A percentile compares a stretch with the other conserved stretches of the same genome.
These are phyloP conservation scores for Fraxinus platypoda DNA, from an alignment of 305 asterid genomes.

Conservation along the genomic window DNA sequence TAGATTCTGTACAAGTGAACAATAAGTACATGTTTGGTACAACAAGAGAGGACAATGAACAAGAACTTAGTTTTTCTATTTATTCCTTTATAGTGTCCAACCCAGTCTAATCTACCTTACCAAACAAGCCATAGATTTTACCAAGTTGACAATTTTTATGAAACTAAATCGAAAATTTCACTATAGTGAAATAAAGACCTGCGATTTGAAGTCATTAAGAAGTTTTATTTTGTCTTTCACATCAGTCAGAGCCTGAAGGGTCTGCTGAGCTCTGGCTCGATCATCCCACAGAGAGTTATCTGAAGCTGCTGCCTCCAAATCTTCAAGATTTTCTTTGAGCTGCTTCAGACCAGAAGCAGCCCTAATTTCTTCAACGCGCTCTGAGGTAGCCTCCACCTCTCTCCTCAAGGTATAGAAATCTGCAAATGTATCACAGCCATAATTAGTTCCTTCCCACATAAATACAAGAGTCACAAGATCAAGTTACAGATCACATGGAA, in stretches of 20 bases:
- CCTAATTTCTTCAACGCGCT: slow-evolving; percentile 86
- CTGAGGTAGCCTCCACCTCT: slow-evolving; percentile 63
- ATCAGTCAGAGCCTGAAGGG: slow-evolving; percentile 86
- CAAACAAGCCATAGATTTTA: not conserved
- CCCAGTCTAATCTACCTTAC: not conserved
- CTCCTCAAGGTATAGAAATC: slow-evolving; percentile 87
- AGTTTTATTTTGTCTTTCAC: slow-evolving; percentile 82
- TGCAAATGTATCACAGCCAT: slow-evolving; percentile 31
- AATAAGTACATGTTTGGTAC: slow-evolving; percentile 1
- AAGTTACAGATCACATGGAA: not conserved
- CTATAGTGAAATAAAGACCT: slow-evolving; percentile 45
- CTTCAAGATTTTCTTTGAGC: slow-evolving; percentile 64
- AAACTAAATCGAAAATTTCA: slow-evolving; percentile 10
- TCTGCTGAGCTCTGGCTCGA: slow-evolving; percentile 87
- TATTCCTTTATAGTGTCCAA: not conserved
- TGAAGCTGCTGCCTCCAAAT: slow-evolving; percentile 78
- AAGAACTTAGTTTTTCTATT: not conserved
- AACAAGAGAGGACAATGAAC: not conserved
- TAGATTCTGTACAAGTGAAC: not conserved
- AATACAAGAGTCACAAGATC: slow-evolving; percentile 6
- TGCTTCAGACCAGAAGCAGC: slow-evolving; percentile 68
- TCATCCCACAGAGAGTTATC: slow-evolving; percentile 93
- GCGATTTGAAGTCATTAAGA: slow-evolving; percentile 75
- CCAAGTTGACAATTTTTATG: not conserved
- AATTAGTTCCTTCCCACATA: slow-evolving; percentile 13